Conservation (phyloP, 257 asterid genomes). For the Solanum sejunctum region DNA sequence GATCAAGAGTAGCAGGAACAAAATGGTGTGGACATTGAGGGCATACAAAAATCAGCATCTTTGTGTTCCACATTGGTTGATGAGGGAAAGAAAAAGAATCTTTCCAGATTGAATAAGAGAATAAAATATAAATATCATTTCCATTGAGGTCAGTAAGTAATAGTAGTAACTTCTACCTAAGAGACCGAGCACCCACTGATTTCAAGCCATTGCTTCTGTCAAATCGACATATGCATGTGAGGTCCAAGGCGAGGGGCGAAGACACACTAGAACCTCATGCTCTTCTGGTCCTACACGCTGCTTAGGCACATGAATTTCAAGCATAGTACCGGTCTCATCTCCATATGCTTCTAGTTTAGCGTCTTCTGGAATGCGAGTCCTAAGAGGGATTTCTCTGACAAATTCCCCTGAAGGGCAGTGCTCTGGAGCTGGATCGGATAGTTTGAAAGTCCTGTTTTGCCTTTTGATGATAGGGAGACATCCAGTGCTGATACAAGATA, state of each 20-base stretch:
- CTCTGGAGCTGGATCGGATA: slow-evolving; percentile 37
- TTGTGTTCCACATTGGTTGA: not conserved
- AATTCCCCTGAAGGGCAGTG: slow-evolving; percentile 43
- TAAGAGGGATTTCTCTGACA: slow-evolving; percentile 32
- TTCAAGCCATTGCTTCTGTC: slow-evolving; percentile 23
- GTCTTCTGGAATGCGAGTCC: slow-evolving; percentile 35
- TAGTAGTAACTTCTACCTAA: not conserved
- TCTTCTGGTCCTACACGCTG: slow-evolving; percentile 39
- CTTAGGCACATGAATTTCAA: slow-evolving; percentile 37
- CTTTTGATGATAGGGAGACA: slow-evolving; percentile 22
- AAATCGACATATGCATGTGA: slow-evolving; percentile 23
- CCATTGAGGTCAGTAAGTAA: not conserved
- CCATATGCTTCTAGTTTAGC: slow-evolving; percentile 38
- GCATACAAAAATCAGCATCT: not conserved
- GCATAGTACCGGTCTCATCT: slow-evolving; percentile 35
- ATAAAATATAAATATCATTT: not conserved
- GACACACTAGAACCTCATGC: slow-evolving; percentile 38
- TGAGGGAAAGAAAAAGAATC: not conserved
- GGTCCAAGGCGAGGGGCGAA: slow-evolving; percentile 39
- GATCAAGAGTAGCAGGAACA: not conserved
- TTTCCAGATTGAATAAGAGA: not conserved
- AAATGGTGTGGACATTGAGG: slow-evolving; percentile 1
- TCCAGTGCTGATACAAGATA: slow-evolving; percentile 34
- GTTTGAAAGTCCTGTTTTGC: slow-evolving; percentile 28
- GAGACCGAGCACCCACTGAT: not conserved